Percentiles rank a stretch among this genome's conserved stretches.
Evolutionary conservation across 257 asterid species (phyloP).

Genomic region (Prunella vulgaris): DNA sequence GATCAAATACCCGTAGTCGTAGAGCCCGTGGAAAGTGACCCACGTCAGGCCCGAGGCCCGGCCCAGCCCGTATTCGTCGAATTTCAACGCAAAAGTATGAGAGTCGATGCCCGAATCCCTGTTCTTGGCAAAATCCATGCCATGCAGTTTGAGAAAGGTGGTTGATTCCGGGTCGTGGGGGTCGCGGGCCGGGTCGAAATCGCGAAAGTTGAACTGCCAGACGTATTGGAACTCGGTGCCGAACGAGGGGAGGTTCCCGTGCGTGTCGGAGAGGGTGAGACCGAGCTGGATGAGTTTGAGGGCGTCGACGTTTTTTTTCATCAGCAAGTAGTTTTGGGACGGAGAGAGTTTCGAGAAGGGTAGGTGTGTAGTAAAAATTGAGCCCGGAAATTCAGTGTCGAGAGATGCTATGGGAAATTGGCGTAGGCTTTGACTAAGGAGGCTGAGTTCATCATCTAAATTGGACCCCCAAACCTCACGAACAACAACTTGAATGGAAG

Average conservation of each 20-base stretch:
- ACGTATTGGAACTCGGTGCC: not conserved
- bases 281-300: constrained; percentile 7
- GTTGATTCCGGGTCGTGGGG: not conserved
- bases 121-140: not conserved
- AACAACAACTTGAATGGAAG: not conserved
- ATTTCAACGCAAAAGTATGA: not conserved
- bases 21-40: not conserved
- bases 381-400: constrained; percentile 2
- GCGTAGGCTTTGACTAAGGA: not conserved
- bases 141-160: not conserved
- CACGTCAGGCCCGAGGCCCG: not conserved
- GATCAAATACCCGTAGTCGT: not conserved
- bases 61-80: too few relatives aligned
- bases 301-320: constrained; percentile 1
- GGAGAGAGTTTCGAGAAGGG: not conserved
- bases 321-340: not conserved
- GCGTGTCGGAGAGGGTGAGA: not conserved
- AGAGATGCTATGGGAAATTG: not conserved
- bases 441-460: not conserved
- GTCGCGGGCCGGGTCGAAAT: not conserved
- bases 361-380: not conserved
- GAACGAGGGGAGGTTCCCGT: not conserved
- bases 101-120: not conserved
- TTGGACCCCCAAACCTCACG: not conserved
- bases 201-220: constrained; percentile 6